Conservation (phyloP, 192 early-diverging fungal species). For the Linnemannia hyalina region DNA sequence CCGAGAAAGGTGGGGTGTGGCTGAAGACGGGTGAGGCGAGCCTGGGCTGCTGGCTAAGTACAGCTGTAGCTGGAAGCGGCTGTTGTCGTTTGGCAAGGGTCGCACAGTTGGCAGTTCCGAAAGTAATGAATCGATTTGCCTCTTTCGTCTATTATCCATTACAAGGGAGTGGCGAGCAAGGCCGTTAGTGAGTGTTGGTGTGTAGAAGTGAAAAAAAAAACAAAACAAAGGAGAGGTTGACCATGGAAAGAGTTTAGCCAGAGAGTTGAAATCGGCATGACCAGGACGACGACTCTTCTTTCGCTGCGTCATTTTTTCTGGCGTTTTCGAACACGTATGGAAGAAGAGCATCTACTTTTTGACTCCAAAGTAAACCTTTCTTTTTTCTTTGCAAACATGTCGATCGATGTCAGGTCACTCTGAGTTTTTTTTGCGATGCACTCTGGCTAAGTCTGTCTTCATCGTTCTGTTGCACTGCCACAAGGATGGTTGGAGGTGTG, state of each 20-base stretch:
- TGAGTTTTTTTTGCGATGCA: no score
- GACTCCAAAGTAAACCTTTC: background rate
- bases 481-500: no score
- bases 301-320: background rate
- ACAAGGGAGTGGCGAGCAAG: background rate
- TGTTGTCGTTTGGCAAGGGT: conserved; percentile 33
- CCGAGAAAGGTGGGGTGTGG: conserved; percentile 15
- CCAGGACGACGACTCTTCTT: background rate
- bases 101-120: conserved; percentile 42
- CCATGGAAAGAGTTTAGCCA: background rate
- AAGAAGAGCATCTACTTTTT: background rate
- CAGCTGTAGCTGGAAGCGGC: conserved; percentile 39
- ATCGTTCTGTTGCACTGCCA: no score
- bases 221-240: background rate
- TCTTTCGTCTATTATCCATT: conserved; percentile 29
- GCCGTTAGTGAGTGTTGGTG: background rate
- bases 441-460: no score
- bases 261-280: background rate
- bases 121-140: conserved; percentile 48
- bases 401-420: no score
- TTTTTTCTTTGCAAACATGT: no score
- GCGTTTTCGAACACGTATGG: background rate
- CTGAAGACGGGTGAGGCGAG: conserved; percentile 14
- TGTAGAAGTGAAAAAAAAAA: background rate
- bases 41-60: conserved; percentile 21